Evolutionary conservation across 768 basidiomycete species (phyloP).

Genomic region (Hygrocybe punicea): DNA sequence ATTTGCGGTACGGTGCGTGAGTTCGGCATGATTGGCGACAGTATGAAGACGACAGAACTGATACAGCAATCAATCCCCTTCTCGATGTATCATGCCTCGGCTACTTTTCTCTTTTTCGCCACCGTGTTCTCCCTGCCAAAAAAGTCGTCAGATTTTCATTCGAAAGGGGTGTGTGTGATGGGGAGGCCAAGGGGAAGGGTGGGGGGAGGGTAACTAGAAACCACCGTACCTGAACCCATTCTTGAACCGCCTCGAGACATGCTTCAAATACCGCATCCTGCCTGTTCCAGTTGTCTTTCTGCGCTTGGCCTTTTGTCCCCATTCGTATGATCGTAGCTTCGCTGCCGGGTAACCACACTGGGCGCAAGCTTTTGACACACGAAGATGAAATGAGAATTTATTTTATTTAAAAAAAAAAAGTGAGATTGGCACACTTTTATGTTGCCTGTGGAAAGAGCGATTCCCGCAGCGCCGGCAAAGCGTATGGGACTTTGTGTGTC

Average conservation of each 20-base stretch:
- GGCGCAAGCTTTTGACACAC: constrained; percentile 64
- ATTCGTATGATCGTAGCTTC: constrained; percentile 93
- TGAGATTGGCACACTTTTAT: constrained; percentile 70
- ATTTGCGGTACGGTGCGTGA: too few relatives aligned
- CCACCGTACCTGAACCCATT: constrained; percentile 94
- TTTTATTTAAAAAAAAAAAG: neutral
- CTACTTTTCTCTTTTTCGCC: constrained; percentile 74
- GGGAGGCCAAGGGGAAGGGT: too few relatives aligned
- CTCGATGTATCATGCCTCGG: constrained; percentile 35
- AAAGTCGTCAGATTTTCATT: neutral
- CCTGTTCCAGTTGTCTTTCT: constrained; percentile 99
- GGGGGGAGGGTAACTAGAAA: too few relatives aligned
- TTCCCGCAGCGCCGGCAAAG: constrained; percentile 96
- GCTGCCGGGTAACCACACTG: constrained; percentile 97
- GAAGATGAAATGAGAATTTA: constrained; percentile 3
- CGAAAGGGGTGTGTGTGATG: too few relatives aligned
- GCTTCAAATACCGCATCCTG: constrained; percentile 90
- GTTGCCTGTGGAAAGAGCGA: constrained; percentile 96
- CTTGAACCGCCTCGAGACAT: constrained; percentile 94
- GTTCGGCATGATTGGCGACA: too few relatives aligned
- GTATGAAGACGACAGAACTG: too few relatives aligned
- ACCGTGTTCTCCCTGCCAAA: constrained; percentile 75
- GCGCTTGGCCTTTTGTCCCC: constrained; percentile 99
- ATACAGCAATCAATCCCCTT: too few relatives aligned
- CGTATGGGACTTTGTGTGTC: constrained; percentile 95